A percentile compares a stretch with the other conserved stretches of the same genome.
Conservation (phyloP, 2,329 filamentous ascomycete species). For the Scedosporium apiospermum region DNA sequence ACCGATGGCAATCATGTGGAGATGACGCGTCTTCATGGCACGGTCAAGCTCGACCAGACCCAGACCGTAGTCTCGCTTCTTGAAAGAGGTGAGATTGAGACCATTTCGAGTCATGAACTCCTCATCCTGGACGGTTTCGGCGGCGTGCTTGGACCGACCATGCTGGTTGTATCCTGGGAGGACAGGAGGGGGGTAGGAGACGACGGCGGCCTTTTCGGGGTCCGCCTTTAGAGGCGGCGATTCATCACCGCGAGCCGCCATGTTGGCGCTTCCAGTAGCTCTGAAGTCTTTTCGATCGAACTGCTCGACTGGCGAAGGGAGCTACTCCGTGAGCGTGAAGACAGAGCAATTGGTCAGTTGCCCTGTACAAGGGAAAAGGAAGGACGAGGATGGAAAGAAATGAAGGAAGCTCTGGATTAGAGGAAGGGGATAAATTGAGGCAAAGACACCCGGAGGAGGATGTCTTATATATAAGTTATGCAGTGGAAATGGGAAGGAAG, state of each 20-base stretch:
- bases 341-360: background rate
- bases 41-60: slow-evolving; percentile 29
- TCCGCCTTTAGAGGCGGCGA: slow-evolving; percentile 6
- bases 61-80: slow-evolving; percentile 22
- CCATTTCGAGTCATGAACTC: slow-evolving; percentile 27
- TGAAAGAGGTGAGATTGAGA: slow-evolving; percentile 28
- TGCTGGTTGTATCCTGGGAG: slow-evolving; percentile 7
- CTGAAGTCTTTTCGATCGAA: too few species aligned
- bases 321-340: background rate
- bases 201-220: slow-evolving; percentile 7
- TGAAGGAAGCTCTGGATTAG: background rate
- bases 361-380: background rate
- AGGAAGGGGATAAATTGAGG: background rate
- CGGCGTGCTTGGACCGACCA: slow-evolving; percentile 2
- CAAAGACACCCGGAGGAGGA: background rate
- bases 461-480: background rate
- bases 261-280: slow-evolving; percentile 6
- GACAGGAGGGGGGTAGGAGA: slow-evolving; percentile 1
- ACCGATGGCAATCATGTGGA: slow-evolving; percentile 55
- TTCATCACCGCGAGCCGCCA: slow-evolving; percentile 4
- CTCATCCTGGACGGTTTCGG: slow-evolving; percentile 17
- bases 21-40: slow-evolving; percentile 45
- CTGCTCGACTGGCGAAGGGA: background rate
- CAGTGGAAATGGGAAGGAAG: background rate
- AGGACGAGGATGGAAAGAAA: background rate